phyloP scores from a whole-genome alignment of 2,329 filamentous ascomycete genomes.

The Fusarium gaditjirri region DNA sequence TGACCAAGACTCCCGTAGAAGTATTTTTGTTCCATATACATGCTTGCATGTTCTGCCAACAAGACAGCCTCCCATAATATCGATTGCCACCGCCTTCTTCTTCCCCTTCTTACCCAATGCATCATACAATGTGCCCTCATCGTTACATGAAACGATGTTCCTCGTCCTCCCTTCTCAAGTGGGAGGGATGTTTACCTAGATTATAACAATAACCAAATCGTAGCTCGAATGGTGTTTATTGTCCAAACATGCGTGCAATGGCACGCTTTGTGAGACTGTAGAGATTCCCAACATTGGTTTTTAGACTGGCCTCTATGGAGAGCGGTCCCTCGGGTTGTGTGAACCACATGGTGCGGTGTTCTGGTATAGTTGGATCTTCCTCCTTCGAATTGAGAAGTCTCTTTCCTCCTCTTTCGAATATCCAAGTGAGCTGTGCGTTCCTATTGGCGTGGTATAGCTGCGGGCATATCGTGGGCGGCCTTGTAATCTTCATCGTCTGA shows the following conservation, averaged over 20 bases:
- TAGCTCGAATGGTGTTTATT: slow-evolving; percentile 6
- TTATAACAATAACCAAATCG: slow-evolving; percentile 10
- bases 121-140: slow-evolving; percentile 35
- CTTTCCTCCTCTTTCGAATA: slow-evolving; percentile 39
- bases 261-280: slow-evolving; percentile 30
- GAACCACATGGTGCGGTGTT: slow-evolving; percentile 17
- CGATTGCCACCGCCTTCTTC: not conserved
- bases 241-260: slow-evolving; percentile 30
- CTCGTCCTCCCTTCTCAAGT: not conserved
- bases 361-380: slow-evolving; percentile 1
- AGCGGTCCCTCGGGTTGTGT: slow-evolving; percentile 14
- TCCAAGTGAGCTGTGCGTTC: slow-evolving; percentile 36
- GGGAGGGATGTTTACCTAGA: slow-evolving; percentile 2
- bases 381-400: slow-evolving; percentile 28
- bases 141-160: not conserved
- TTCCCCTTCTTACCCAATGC: slow-evolving; percentile 11
- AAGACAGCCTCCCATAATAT: slow-evolving; percentile 31
- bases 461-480: slow-evolving; percentile 24
- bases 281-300: slow-evolving; percentile 15
- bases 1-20: slow-evolving; percentile 42
- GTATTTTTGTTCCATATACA: slow-evolving; percentile 41
- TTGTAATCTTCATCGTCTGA: slow-evolving; percentile 6
- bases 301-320: slow-evolving; percentile 20
- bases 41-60: slow-evolving; percentile 37
- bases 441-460: slow-evolving; percentile 35